Evolutionary conservation across 192 early-diverging fungal genomes (phyloP), one percentile per base, ranked within the genome.

Genomic region (Chytriomyces sp.): DNA sequence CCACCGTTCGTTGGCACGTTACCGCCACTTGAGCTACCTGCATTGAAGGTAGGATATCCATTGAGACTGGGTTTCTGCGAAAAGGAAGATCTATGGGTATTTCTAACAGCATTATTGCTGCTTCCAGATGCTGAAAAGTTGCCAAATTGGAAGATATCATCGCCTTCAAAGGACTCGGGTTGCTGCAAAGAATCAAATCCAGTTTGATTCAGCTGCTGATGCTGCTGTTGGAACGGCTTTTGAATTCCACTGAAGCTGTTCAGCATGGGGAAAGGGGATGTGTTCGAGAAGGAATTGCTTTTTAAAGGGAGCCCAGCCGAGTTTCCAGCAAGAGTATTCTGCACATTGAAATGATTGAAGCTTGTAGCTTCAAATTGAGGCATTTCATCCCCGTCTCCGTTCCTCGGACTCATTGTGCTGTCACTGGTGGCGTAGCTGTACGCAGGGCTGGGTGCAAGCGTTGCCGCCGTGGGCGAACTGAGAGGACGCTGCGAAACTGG

Each of bases 341-440:
- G 72, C 23, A 73, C 61, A 18, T n/a, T 73, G 44, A 73, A 73
- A 44, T 73, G 72, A 26, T 45, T 73, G 46, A 73, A 73, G 18
- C 20, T 20, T 20, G 61, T 73, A 2, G 72, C 72, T 73, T 73
- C 72, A 45, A 73, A 73, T 45, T 61, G 61, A 6, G 72, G 72
- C 45, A 73, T 20, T 26, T 24, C 35, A 5, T 73, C 72, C 7
- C 11, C 45, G 35, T 35, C 4, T 18, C 5, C n/a, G 50, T 26
- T n/a, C n/a, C 45, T 23, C n/a, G 72, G 53, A 73, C 45, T 63
- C 72, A 73, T 62, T 0, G 24, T 20, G 8, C n/a, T 60, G 26
- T 73, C 72, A 6, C 49, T 57, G 9, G 48, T 67, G 5, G 66
- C 45, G 16, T 67, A 67, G 45, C 66, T 67, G 20, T 67, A 16